Evolutionary conservation across 345 rosid genomes (phyloP).

Genomic region (Brassica napus): Da-Ae NC_063444.1:45845001-45845500

Average conservation of each 20-base stretch:
- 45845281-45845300: background rate
- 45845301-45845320: background rate
- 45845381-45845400: slow-evolving; percentile 10
- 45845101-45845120: slow-evolving; percentile 93
- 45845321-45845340: slow-evolving; percentile 2
- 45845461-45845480: no score
- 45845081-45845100: slow-evolving; percentile 24
- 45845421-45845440: background rate
- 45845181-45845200: slow-evolving; percentile 57
- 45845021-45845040: no score
- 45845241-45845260: background rate
- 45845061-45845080: background rate
- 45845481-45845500: background rate
- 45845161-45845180: slow-evolving; percentile 75
- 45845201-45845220: slow-evolving; percentile 41
- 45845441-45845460: background rate
- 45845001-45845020: no score
- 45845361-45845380: background rate
- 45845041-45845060: background rate
- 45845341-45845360: background rate
- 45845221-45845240: background rate
- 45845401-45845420: background rate
- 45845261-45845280: background rate
- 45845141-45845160: slow-evolving; percentile 92
- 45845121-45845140: slow-evolving; percentile 74